Base-by-base conservation (phyloP, 75 land plant species). In the Cryptomeria japonica region DNA sequence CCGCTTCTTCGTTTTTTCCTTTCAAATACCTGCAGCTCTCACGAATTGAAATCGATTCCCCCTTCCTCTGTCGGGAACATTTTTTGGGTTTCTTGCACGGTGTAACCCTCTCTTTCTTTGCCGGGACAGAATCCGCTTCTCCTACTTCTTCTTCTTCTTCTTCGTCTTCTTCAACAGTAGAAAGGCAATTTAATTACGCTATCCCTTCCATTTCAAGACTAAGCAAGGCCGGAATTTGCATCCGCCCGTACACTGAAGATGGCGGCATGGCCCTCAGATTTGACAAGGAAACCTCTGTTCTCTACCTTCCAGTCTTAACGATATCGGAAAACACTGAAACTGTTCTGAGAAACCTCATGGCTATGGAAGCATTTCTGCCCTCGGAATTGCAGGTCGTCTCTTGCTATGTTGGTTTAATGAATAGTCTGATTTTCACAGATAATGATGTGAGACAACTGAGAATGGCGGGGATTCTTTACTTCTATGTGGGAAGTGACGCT, bases 261-360 rank as follows among this genome's bases (percentile, higher is more conserved):
- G n/a, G 28, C 3, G 15, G 77, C 37, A 75, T 34, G 77, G 38
- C 77, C 77, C 37, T 75, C 0, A 75, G 37, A 75, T 75, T 75
- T 34, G 77, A 75, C 37, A 75, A 34, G 77, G 77, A 75, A 34
- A 75, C 38, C 9, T 75, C 77, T 12, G 13, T 12, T 32, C 37
- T 75, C 3, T 75, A 32, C 16, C 16, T 75, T 1, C 77, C 77
- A 0, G 37, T 75, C 13, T 1, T 75, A 3, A 75, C 34, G 2
- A 75, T 73, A 9, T 11, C 36, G 15, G 77, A 73, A 73, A 73
- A 73, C 28, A 73, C 77, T 34, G 77, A 73, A 73, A 73, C 37
- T 11, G 77, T 75, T 75, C 16, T 75, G 77, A 75, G 77, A 34
- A 75, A 75, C 16, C 77, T 75, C 36, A 75, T 75, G 77, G 77